Base-by-base conservation (phyloP, 345 rosid species). In the Brassica rapa region DNA sequence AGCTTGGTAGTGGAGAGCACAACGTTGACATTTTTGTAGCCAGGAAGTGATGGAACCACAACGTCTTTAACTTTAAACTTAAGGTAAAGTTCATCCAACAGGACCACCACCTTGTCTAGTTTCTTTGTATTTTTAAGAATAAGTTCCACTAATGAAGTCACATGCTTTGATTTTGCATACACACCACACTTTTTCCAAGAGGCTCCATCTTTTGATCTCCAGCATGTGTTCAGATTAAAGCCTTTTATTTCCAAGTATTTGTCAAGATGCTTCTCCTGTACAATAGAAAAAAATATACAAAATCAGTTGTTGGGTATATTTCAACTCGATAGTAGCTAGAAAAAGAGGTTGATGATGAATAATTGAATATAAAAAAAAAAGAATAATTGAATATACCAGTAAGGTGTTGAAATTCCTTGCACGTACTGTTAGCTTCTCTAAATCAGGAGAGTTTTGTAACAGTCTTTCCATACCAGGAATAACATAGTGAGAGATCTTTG, bases 181-280 rank as follows among this genome's bases (percentile, higher is more conserved):
- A 9, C 49, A 8, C 43, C 8, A 9, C 14, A 9, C 49, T 41
- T 9, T 4, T 19, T 0, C 51, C 61, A 62, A 29, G 1, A 11
- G 32, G 9, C 32, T 4, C 70, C 62, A 73, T 46, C 30, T 73
- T 29, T 46, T 73, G 76, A 62, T 62, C 32, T 73, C 66, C 66
- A 60, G 21, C 56, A 59, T 6, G 8, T 51, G 41, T 39, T 19
- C 32, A 5, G 33, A 7, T 62, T 4, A 4, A 62, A 43, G 59
- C 62, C 70, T 63, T 6, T 12, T 19, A 4, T 29, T 19, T 1
- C 6, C 70, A 73, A 1, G 70, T 73, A 12, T 0, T 5, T 2
- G 51, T 21, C 70, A 73, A 73, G 62, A 49, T 4, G 2, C 23
- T 10, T 41, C 49, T 6, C 14, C 68, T 72, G 43, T 1, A 7